Conservation (phyloP, 345 rosid species). For the Eucalyptus rudis region DNA sequence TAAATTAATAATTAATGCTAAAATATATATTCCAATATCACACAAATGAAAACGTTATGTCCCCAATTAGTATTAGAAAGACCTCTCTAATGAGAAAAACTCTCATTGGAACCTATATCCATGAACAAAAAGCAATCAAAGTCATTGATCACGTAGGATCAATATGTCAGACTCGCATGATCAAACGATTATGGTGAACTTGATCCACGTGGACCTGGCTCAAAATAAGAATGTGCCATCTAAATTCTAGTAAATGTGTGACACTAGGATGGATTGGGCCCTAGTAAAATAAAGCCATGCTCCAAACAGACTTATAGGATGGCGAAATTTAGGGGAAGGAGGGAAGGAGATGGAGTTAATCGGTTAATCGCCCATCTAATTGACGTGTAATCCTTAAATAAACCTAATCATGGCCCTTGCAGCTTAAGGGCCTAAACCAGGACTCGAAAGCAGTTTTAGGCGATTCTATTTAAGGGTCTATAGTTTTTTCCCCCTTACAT, state of each 20-base stretch:
- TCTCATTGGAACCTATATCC: rapidly evolving
- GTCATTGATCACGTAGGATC: neutral
- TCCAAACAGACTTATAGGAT: neutral
- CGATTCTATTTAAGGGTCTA: neutral
- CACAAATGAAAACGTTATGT: neutral
- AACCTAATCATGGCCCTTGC: neutral
- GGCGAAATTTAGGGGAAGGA: no score
- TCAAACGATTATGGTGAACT: neutral
- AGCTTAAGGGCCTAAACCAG: neutral
- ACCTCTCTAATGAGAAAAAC: neutral
- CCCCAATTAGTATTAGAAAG: no score
- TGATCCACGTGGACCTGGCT: rapidly evolving
- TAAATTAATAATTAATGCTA: no score
- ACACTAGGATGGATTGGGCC: neutral
- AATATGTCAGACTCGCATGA: neutral
- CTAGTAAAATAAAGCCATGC: neutral
- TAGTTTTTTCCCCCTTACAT: no score
- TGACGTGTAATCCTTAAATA: neutral
- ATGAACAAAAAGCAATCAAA: no score
- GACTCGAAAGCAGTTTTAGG: neutral
- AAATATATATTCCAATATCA: neutral
- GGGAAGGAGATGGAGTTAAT: neutral
- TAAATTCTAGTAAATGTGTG: neutral
- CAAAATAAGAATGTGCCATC: neutral
- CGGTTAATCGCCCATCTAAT: neutral